phyloP scores from a whole-genome alignment of 2,329 filamentous ascomycete genomes.

The Aspergillus candidus region DNA sequence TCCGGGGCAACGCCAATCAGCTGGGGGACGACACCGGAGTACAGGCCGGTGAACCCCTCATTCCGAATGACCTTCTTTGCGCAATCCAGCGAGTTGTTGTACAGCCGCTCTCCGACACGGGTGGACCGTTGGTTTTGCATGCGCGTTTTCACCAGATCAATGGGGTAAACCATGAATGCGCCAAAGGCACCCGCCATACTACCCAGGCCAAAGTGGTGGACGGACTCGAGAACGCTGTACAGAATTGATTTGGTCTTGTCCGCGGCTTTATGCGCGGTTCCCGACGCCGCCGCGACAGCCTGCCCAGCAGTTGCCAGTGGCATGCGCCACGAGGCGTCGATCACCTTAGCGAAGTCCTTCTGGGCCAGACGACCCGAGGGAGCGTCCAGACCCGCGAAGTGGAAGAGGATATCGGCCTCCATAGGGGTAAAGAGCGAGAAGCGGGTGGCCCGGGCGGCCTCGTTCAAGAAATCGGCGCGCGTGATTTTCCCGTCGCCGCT shows the following conservation, averaged over 20 bases:
- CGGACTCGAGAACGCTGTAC: slow-evolving; percentile 64
- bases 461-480: slow-evolving; percentile 85
- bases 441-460: slow-evolving; percentile 81
- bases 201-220: slow-evolving; percentile 84
- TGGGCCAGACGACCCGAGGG: slow-evolving; percentile 78
- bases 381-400: slow-evolving; percentile 90
- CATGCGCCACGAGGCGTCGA: slow-evolving; percentile 85
- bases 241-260: slow-evolving; percentile 54
- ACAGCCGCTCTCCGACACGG: slow-evolving; percentile 77
- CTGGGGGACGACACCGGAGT: slow-evolving; percentile 91
- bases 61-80: slow-evolving; percentile 88
- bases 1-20: slow-evolving; percentile 97
- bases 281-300: slow-evolving; percentile 35
- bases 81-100: slow-evolving; percentile 97
- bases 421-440: slow-evolving; percentile 97
- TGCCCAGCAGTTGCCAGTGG: slow-evolving; percentile 51
- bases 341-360: slow-evolving; percentile 84
- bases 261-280: slow-evolving; percentile 48
- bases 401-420: slow-evolving; percentile 98
- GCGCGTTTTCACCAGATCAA: slow-evolving; percentile 95
- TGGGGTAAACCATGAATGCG: slow-evolving; percentile 98
- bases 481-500: slow-evolving; percentile 90
- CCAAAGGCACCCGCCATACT: slow-evolving; percentile 92
- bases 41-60: slow-evolving; percentile 82
- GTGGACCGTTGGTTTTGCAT: slow-evolving; percentile 93